Evolutionary conservation across 2,329 filamentous ascomycete species (phyloP), one percentile per base, ranked within the genome.

Genomic region (Colletotrichum caudatum): DNA sequence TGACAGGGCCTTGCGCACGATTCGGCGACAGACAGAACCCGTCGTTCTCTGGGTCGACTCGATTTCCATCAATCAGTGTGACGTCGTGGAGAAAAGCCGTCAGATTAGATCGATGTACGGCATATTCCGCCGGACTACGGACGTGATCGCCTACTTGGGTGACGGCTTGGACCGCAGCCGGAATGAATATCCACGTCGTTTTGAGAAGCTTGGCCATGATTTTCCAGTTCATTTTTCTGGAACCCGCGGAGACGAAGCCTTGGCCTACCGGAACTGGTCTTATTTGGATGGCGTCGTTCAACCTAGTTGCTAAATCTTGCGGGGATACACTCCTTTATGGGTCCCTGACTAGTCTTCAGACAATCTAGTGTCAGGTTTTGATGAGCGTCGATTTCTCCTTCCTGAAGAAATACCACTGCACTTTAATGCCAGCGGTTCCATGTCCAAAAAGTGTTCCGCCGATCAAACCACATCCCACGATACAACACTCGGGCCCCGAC

Each of bases 1-100:
- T 18, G 75, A 79, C 23, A 71, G 75, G 29, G 78, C 78, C 1
- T 61, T 80, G 20, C 74, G 76, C 7, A 74, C 77, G 6, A 59
- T 79, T 41, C 77, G 77, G 23, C 39, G 6, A 11, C 35, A 37
- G n/a, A 26, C n/a, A 11, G 26, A 18, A 8, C 9, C 54, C 5
- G n/a, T 72, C 12, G 26, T 51, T 11, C 33, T 72, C 3, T 69
- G 51, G 74, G 48, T 73, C 1, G 74, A 75, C 48, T 71, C 73
- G 9, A 64, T 76, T 5, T 75, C 72, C 57, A 74, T 75, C 56
- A 63, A 75, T 33, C 72, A 75, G 33, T 8, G 69, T 29, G 50
- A 70, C 8, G n/a, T 14, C 14, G n/a, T 4, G 11, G 74, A 75
- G 23, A 75, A 74, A 7, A 54, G 66, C 18, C 50, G 63, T 3